Conservation (phyloP, 2,329 filamentous ascomycete genomes). For the Phaeoacremonium minimum region DNA sequence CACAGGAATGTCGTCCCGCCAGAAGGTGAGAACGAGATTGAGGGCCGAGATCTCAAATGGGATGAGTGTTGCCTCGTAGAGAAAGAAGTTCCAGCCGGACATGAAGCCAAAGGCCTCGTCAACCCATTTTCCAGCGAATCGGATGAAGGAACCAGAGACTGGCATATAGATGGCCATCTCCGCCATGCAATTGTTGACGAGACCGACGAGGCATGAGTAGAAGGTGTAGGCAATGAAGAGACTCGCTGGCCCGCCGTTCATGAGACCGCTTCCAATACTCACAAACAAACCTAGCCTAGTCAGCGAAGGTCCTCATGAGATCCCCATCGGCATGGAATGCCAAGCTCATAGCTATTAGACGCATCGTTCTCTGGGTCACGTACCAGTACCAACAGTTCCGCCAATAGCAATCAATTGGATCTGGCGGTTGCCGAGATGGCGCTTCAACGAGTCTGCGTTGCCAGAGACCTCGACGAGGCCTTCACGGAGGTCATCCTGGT, state of each 20-base stretch:
- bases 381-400: slow-evolving; percentile 53
- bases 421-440: slow-evolving; percentile 48
- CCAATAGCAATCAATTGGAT: slow-evolving; percentile 57
- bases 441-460: slow-evolving; percentile 27
- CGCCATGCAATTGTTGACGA: slow-evolving; percentile 62
- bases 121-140: slow-evolving; percentile 61
- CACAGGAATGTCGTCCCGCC: slow-evolving; percentile 37
- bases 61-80: slow-evolving; percentile 34
- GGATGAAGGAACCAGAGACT: slow-evolving; percentile 59
- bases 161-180: slow-evolving; percentile 64
- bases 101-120: slow-evolving; percentile 61
- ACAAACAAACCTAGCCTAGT: slow-evolving; percentile 61
- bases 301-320: too few species aligned
- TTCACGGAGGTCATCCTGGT: slow-evolving; percentile 3
- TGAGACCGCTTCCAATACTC: slow-evolving; percentile 53
- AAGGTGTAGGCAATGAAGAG: slow-evolving; percentile 55
- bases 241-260: slow-evolving; percentile 37
- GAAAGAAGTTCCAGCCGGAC: slow-evolving; percentile 38
- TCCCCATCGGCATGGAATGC: too few species aligned
- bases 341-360: too few species aligned
- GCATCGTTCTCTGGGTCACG: too few species aligned
- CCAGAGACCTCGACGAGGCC: slow-evolving; percentile 3
- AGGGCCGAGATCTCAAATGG: slow-evolving; percentile 36
- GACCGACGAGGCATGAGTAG: slow-evolving; percentile 50
- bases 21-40: slow-evolving; percentile 38